A percentile compares a stretch with the other conserved stretches of the same genome.
Conservation (phyloP, 2,329 filamentous ascomycete species). For the Claviceps sorghi region DNA sequence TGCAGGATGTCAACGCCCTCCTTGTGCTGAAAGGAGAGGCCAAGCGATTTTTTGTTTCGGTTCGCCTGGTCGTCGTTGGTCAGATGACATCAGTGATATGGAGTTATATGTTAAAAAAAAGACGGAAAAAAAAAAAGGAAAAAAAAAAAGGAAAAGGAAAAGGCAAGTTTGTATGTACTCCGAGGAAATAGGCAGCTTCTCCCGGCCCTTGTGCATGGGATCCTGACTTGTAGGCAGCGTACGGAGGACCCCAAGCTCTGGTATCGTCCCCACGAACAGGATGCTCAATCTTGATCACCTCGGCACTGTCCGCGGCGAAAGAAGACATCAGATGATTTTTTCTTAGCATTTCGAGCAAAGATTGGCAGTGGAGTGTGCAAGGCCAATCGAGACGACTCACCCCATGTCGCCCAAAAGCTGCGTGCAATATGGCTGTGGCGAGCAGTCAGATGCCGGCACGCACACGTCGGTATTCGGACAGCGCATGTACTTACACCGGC, state of each 20-base stretch:
- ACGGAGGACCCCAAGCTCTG: conserved; percentile 89
- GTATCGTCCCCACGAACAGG: conserved; percentile 86
- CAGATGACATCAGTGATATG: neutral
- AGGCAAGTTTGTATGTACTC: conserved; percentile 36
- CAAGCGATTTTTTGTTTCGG: conserved; percentile 92
- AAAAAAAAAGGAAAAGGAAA: neutral
- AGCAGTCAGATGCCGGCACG: neutral
- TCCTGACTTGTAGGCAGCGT: conserved; percentile 58
- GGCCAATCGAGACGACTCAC: conserved; percentile 34
- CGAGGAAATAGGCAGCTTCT: conserved; percentile 88
- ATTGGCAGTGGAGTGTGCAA: neutral
- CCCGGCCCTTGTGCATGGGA: conserved; percentile 53
- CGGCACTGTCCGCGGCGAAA: conserved; percentile 44
- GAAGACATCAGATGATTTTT: neutral
- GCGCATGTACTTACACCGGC: conserved; percentile 56
- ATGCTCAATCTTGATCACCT: conserved; percentile 96
- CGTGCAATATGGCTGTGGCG: conserved; percentile 77
- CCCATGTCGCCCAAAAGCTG: conserved; percentile 93
- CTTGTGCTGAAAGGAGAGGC: conserved; percentile 75
- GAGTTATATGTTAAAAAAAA: too few species aligned
- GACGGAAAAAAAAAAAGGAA: neutral
- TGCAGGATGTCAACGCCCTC: conserved; percentile 78
- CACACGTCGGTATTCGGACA: neutral
- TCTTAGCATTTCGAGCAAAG: neutral
- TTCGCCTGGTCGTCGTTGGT: conserved; percentile 49